Evolutionary conservation across 495 filamentous ascomycete genomes (phyloP).

Genomic region (Aspergillus bridgeri): DNA sequence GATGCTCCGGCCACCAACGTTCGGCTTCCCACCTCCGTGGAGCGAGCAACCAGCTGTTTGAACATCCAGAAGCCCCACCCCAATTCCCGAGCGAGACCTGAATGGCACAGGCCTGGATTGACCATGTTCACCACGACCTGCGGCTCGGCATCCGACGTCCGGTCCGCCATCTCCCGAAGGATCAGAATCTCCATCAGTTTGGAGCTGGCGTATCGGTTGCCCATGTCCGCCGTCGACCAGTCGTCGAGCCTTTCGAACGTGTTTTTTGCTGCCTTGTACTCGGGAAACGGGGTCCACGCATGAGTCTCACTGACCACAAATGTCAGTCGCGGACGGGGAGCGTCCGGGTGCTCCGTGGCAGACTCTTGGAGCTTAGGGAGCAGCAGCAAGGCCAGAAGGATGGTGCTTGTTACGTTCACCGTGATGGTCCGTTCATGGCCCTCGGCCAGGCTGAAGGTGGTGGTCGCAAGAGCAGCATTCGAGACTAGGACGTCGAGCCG

Average conservation of each 20-base stretch:
- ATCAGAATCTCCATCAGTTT: slow-evolving; percentile 5
- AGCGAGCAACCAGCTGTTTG: slow-evolving; percentile 3
- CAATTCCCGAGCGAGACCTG: slow-evolving; percentile 9
- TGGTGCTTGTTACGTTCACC: slow-evolving; percentile 43
- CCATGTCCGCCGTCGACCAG: background rate
- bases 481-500: slow-evolving; percentile 32
- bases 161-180: background rate
- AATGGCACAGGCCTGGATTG: slow-evolving; percentile 42
- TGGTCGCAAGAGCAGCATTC: slow-evolving; percentile 32
- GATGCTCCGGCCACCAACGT: slow-evolving; percentile 34
- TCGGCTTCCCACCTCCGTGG: slow-evolving; percentile 40
- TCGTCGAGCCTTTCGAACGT: background rate
- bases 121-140: slow-evolving; percentile 45
- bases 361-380: slow-evolving; percentile 26
- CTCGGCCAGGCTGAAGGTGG: slow-evolving; percentile 21
- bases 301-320: slow-evolving; percentile 6
- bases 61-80: slow-evolving; percentile 7
- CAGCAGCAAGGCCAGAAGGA: slow-evolving; percentile 30
- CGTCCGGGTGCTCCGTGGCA: slow-evolving; percentile 6
- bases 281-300: background rate
- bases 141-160: background rate
- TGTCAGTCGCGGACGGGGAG: background rate
- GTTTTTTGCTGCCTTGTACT: background rate
- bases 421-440: slow-evolving; percentile 39
- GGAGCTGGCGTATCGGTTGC: slow-evolving; percentile 1